phyloP scores from a whole-genome alignment of 2,329 filamentous ascomycete genomes.

The Fusarium buxicola region DNA sequence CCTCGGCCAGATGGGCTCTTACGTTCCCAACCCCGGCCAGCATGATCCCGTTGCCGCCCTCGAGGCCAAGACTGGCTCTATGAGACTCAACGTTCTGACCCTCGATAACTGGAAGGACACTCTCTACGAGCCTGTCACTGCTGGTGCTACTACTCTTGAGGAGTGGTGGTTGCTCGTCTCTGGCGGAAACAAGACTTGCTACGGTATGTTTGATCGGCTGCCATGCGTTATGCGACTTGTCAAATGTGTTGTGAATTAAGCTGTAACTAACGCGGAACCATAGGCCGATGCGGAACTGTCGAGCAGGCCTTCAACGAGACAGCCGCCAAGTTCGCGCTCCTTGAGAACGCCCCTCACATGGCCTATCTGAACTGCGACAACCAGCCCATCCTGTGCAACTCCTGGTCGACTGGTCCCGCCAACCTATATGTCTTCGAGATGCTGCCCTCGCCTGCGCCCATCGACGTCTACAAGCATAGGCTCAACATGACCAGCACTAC shows the following conservation, averaged over 20 bases:
- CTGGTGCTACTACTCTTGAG: constrained; percentile 71
- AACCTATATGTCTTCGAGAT: constrained; percentile 75
- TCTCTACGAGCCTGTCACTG: constrained; percentile 70
- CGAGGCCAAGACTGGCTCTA: constrained; percentile 54
- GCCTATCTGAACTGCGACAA: constrained; percentile 79
- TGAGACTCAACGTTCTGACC: constrained; percentile 66
- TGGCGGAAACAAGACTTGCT: constrained; percentile 83
- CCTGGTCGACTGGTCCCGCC: constrained; percentile 74
- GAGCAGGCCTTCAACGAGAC: constrained; percentile 76
- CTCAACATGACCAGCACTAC: constrained; percentile 78
- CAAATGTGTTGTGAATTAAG: constrained; percentile 1
- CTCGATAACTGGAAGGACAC: constrained; percentile 78
- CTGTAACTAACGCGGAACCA: constrained; percentile 34
- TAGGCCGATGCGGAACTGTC: constrained; percentile 72
- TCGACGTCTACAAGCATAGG: constrained; percentile 72
- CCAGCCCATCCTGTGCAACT: constrained; percentile 79
- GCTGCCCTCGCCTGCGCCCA: constrained; percentile 71
- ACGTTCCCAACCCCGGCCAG: constrained; percentile 61
- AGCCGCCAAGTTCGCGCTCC: constrained; percentile 70
- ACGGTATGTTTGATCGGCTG: constrained; percentile 57
- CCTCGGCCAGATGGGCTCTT: constrained; percentile 68
- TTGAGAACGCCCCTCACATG: constrained; percentile 73
- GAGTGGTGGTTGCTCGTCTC: constrained; percentile 82
- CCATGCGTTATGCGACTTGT: constrained; percentile 9
- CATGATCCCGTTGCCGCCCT: constrained; percentile 56